Base-by-base conservation (phyloP, 495 filamentous ascomycete species). In the Trichoderma erinaceum region DNA sequence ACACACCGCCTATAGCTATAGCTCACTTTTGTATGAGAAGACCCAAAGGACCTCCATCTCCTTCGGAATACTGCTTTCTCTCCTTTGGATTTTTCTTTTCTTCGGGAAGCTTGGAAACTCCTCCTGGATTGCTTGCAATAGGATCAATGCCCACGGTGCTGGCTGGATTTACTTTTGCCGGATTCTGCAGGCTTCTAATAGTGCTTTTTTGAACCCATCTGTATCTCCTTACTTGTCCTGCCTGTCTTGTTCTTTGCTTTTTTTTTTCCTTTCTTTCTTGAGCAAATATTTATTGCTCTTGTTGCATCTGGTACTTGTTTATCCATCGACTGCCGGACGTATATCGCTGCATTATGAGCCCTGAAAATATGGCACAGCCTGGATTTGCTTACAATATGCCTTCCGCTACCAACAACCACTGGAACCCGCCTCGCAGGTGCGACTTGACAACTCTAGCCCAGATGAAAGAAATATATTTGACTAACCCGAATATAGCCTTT, bases 1-100 rank as follows among this genome's bases (percentile, higher is more conserved):
- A 61, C 56, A 61, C 56, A 61, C 56, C 56, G 56, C 56, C 56
- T 61, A 61, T 61, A 61, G 56, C 56, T 61, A 52, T 52, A 52
- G 48, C 56, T 61, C 56, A 61, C 56, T 23, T 61, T 61, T 29
- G 29, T 29, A 25, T 29, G 56, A 61, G 56, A 61, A 38, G 56
- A 32, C 56, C 56, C 56, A 61, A 61, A 61, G 56, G 56, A 61
- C 56, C 56, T 52, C 15, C 56, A 29, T 61, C 56, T 29, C 29
- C 56, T 21, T 61, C 56, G 56, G 56, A 61, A 61, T 32, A 29
- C 27, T 25, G 13, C 56, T 61, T 32, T 61, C 56, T 25, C 25
- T 25, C 25, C 56, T 61, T 61, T 23, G 56, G 29, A 38, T 38
- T 38, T 7, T 38, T 10, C 35, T 61, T 21, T 61, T 32, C 16